Conservation (phyloP, 2,329 filamentous ascomycete genomes). For the Colletotrichum lini region DNA sequence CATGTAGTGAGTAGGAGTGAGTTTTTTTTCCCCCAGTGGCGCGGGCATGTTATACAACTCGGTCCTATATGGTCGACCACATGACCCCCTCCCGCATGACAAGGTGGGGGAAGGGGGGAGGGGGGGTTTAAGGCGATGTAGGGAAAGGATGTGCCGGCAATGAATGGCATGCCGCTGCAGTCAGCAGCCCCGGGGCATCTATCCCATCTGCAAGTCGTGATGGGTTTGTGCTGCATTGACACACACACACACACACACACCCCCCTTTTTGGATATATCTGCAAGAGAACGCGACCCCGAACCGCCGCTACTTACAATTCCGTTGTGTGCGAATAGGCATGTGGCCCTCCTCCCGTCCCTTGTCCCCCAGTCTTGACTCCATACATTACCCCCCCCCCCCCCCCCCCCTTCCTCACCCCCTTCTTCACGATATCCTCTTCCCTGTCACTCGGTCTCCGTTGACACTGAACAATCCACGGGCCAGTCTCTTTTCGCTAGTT, state of each 20-base stretch:
- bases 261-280: neutral
- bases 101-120: neutral
- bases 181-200: neutral
- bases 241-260: neutral
- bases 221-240: too few relatives aligned
- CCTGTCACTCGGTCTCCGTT: neutral
- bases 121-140: too few relatives aligned
- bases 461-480: too few relatives aligned
- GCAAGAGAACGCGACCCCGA: neutral
- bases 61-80: neutral
- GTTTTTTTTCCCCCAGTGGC: too few relatives aligned
- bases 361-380: neutral
- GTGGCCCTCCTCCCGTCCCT: neutral
- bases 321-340: neutral
- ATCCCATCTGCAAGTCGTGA: neutral
- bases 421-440: neutral
- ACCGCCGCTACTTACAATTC: slow-evolving; percentile 2
- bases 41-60: too few relatives aligned
- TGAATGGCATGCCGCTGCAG: neutral
- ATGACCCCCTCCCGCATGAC: neutral
- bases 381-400: too few relatives aligned
- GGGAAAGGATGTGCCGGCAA: neutral
- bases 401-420: neutral
- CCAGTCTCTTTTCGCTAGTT: neutral
- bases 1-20: too few relatives aligned